Percentiles rank a stretch among this genome's conserved stretches.
Evolutionary conservation across 2,329 filamentous ascomycete genomes (phyloP).

Genomic region (Leptographium radiaticola): DNA sequence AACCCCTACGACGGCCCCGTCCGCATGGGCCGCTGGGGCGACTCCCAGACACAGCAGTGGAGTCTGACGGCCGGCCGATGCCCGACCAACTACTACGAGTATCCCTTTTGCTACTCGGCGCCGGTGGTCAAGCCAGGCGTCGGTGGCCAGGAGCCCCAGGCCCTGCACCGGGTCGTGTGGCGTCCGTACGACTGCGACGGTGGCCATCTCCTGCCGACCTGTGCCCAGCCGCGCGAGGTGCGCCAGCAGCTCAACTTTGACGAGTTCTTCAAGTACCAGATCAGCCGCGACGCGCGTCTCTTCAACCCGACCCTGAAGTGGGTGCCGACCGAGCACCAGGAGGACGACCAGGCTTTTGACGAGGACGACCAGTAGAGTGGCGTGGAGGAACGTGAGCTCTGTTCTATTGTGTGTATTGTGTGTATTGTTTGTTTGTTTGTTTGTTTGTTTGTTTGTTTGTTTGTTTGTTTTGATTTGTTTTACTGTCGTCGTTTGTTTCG

Average conservation of each 20-base stretch:
- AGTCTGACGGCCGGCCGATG: slow-evolving; percentile 6
- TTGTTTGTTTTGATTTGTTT: too few relatives aligned
- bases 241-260: slow-evolving; percentile 7
- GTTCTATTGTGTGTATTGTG: too few relatives aligned
- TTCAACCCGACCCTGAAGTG: slow-evolving; percentile 2
- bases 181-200: slow-evolving; percentile 7
- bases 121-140: neutral
- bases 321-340: neutral
- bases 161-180: slow-evolving; percentile 7
- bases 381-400: too few relatives aligned
- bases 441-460: too few relatives aligned
- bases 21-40: neutral
- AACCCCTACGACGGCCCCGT: slow-evolving; percentile 3
- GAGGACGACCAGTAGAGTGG: too few relatives aligned
- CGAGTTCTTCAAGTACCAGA: slow-evolving; percentile 6
- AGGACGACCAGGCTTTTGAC: neutral
- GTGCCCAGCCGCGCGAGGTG: slow-evolving; percentile 5
- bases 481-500: too few relatives aligned
- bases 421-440: too few relatives aligned
- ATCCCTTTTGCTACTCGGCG: slow-evolving; percentile 6
- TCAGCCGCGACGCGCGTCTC: slow-evolving; percentile 3
- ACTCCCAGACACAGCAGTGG: neutral
- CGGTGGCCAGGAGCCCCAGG: neutral
- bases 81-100: slow-evolving; percentile 7
- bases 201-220: neutral